Conservation (phyloP, 768 basidiomycete genomes). For the Tulasnella sp. region DNA sequence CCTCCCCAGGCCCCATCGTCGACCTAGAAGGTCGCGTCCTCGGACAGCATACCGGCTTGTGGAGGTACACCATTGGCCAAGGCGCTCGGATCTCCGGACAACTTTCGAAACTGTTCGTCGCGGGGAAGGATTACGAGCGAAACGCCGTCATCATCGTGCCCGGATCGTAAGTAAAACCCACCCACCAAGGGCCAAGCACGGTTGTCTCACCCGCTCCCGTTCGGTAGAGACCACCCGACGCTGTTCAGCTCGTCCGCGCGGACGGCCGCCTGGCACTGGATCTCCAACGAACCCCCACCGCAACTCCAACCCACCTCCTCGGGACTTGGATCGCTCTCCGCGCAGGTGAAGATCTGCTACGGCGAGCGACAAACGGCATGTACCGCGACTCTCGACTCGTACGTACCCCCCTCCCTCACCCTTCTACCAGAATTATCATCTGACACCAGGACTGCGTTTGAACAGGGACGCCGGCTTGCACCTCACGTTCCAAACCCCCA, state of each 20-base stretch:
- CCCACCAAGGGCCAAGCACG: slow-evolving; percentile 20
- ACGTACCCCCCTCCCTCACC: neutral
- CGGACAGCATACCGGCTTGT: slow-evolving; percentile 61
- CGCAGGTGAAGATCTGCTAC: neutral
- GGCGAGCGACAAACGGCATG: slow-evolving; percentile 35
- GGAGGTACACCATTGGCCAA: slow-evolving; percentile 82
- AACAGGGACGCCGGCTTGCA: slow-evolving; percentile 18
- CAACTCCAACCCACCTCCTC: neutral
- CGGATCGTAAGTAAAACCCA: slow-evolving; percentile 36
- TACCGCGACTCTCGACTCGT: slow-evolving; percentile 31
- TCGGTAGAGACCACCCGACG: slow-evolving; percentile 45
- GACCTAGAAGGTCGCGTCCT: slow-evolving; percentile 44
- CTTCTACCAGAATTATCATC: slow-evolving; percentile 19
- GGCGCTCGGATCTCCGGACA: slow-evolving; percentile 55
- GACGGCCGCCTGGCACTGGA: slow-evolving; percentile 57
- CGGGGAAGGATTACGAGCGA: slow-evolving; percentile 45
- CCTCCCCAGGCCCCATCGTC: slow-evolving; percentile 59
- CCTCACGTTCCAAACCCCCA: slow-evolving; percentile 45
- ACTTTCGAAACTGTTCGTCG: slow-evolving; percentile 55
- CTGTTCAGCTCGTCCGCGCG: slow-evolving; percentile 31
- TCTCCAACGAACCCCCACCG: slow-evolving; percentile 43
- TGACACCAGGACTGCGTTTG: slow-evolving; percentile 14
- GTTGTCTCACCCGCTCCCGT: neutral
- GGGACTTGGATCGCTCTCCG: neutral
- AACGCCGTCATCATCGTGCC: slow-evolving; percentile 72